A percentile compares a stretch with the other conserved stretches of the same genome.
phyloP scores from a whole-genome alignment of 2,329 filamentous ascomycete species.

The Aspergillus puulaauensis region DNA sequence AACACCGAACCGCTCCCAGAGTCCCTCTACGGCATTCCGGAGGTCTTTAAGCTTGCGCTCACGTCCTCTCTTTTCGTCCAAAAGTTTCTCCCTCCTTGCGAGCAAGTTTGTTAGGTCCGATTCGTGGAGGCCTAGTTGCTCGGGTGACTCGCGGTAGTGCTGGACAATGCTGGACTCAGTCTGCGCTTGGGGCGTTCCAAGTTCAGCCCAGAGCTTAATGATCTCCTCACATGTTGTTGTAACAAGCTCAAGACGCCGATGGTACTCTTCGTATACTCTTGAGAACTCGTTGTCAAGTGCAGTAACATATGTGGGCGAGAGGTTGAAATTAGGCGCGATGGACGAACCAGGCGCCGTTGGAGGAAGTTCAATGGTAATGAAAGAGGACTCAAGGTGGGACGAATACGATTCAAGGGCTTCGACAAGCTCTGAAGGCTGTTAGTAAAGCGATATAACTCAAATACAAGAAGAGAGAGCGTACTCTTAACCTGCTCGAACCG shows the following conservation, averaged over 20 bases:
- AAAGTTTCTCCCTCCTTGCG: conserved; percentile 73
- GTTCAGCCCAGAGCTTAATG: conserved; percentile 91
- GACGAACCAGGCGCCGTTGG: conserved; percentile 75
- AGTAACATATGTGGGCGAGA: conserved; percentile 86
- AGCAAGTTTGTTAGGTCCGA: conserved; percentile 76
- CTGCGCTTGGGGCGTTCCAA: conserved; percentile 90
- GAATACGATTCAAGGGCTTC: conserved; percentile 94
- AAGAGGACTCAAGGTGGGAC: conserved; percentile 86
- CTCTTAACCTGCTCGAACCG: conserved; percentile 95
- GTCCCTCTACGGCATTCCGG: conserved; percentile 70
- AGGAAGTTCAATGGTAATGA: conserved; percentile 81
- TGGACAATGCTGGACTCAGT: conserved; percentile 86
- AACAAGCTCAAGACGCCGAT: conserved; percentile 73
- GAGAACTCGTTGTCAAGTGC: conserved; percentile 88
- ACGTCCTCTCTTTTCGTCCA: conserved; percentile 83
- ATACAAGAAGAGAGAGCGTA: conserved; percentile 45
- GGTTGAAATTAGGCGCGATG: conserved; percentile 80
- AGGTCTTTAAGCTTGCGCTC: conserved; percentile 78
- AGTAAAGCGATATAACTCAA: conserved; percentile 16
- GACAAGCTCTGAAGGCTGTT: conserved; percentile 69
- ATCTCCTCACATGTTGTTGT: conserved; percentile 76
- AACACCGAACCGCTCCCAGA: conserved; percentile 86
- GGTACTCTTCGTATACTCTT: conserved; percentile 95
- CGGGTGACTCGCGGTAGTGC: conserved; percentile 83
- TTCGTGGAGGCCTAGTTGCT: conserved; percentile 89